These are phyloP conservation scores for Fagopyrum homotropicum DNA, from an alignment of 148 eudicot species.

Conservation along the genomic window DNA sequence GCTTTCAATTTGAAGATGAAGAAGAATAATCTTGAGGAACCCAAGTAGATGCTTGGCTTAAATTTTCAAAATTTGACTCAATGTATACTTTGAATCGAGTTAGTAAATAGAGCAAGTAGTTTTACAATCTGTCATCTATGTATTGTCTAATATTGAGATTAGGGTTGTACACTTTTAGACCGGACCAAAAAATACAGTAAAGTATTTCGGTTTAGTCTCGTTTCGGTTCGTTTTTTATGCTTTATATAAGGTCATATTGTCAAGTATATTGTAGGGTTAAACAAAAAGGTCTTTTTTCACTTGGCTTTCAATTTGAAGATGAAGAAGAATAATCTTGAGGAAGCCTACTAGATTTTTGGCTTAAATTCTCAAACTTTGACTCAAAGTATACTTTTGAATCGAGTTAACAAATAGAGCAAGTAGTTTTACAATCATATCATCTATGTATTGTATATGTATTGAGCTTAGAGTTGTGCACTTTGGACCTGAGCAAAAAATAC, in stretches of 20 bases:
- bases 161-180: not conserved
- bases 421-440: not conserved
- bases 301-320: slow-evolving; percentile 1
- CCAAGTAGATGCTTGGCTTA: not conserved
- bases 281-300: not conserved
- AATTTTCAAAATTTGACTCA: not conserved
- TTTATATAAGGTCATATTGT: not conserved
- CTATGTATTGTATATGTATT: not conserved
- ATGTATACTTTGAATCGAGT: not conserved
- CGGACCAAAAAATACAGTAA: not conserved
- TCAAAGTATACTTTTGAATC: not conserved
- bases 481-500: too few relatives aligned
- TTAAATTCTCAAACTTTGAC: not conserved
- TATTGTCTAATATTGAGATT: not conserved
- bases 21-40: slow-evolving; percentile 1
- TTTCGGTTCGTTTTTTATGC: too few relatives aligned
- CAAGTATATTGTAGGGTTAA: slow-evolving; percentile 2
- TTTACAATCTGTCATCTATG: not conserved
- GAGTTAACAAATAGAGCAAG: not conserved
- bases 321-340: slow-evolving; percentile 1
- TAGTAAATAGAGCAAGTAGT: not conserved
- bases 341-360: not conserved
- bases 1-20: slow-evolving; percentile 1
- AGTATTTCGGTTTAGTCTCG: too few relatives aligned
- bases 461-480: too few relatives aligned